Conservation (phyloP, 495 filamentous ascomycete species). For the Daldinia concentrica region DNA sequence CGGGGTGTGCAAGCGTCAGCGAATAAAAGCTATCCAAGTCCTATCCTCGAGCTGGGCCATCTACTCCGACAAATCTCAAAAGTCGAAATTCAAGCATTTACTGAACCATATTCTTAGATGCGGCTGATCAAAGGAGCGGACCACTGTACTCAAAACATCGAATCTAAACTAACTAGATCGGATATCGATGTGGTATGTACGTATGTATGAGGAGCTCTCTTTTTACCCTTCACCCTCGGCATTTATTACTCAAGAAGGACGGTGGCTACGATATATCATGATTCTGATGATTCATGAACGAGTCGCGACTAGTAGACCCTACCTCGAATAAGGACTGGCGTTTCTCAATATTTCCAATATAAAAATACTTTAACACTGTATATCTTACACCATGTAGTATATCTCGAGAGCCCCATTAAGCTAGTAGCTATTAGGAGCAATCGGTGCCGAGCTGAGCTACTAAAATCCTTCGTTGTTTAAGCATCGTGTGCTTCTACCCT, state of each 20-base stretch:
- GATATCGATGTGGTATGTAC: background rate
- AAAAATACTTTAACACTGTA: background rate
- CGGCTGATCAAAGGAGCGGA: background rate
- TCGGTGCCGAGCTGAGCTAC: background rate
- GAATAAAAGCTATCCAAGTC: background rate
- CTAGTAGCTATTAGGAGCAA: background rate
- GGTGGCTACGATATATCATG: background rate
- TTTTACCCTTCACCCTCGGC: background rate
- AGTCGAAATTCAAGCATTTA: background rate
- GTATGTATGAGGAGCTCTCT: background rate
- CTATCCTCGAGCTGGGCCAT: background rate
- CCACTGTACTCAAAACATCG: background rate
- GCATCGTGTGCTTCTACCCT: background rate
- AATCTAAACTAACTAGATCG: background rate
- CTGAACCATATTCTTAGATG: background rate
- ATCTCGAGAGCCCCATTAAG: background rate
- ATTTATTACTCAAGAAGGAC: background rate
- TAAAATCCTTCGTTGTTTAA: background rate
- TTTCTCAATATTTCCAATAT: background rate
- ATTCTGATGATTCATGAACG: background rate
- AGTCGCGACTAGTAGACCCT: background rate
- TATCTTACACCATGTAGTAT: background rate
- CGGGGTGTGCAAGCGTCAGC: conserved; percentile 7
- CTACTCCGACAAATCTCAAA: background rate
- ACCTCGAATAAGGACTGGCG: background rate